A percentile compares a stretch with the other conserved stretches of the same genome.
Evolutionary conservation across 495 filamentous ascomycete species (phyloP).

Genomic region (Penicillium diatomitis): DNA sequence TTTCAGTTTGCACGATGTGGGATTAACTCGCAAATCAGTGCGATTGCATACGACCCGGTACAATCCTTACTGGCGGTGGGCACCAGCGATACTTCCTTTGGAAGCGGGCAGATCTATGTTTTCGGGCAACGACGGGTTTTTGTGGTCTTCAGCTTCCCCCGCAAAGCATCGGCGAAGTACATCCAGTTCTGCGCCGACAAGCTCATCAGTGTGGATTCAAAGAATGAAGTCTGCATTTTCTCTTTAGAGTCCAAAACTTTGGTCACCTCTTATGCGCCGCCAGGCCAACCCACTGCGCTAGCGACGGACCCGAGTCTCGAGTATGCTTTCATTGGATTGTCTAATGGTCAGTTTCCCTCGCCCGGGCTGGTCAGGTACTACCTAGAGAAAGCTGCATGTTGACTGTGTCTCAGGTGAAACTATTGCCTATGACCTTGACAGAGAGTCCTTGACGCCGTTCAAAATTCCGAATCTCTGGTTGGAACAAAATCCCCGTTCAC

Average conservation of each 20-base stretch:
- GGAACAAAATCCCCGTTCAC: constrained; percentile 49
- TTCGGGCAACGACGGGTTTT: constrained; percentile 78
- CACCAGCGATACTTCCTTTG: constrained; percentile 71
- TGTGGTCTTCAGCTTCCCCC: constrained; percentile 54
- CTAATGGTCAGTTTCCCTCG: constrained; percentile 44
- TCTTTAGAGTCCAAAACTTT: constrained; percentile 56
- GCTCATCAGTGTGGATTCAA: constrained; percentile 71
- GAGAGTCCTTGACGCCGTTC: constrained; percentile 64
- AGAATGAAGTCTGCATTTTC: constrained; percentile 74
- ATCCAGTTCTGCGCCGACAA: constrained; percentile 73
- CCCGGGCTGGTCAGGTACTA: no score
- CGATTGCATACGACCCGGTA: constrained; percentile 80
- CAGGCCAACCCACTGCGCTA: constrained; percentile 60
- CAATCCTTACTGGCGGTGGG: constrained; percentile 93
- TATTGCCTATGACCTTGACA: constrained; percentile 82
- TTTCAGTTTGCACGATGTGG: constrained; percentile 68
- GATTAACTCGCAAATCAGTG: constrained; percentile 76
- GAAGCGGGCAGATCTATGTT: constrained; percentile 76
- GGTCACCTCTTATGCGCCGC: constrained; percentile 57
- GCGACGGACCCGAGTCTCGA: constrained; percentile 80
- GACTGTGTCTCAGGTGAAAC: constrained; percentile 53
- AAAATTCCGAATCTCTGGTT: constrained; percentile 78
- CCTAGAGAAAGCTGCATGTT: neutral
- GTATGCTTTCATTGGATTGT: constrained; percentile 74
- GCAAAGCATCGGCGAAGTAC: constrained; percentile 57